A percentile compares a stretch with the other conserved stretches of the same genome.
Conservation (phyloP, 495 filamentous ascomycete species). For the Penicillium bialowiezense region DNA sequence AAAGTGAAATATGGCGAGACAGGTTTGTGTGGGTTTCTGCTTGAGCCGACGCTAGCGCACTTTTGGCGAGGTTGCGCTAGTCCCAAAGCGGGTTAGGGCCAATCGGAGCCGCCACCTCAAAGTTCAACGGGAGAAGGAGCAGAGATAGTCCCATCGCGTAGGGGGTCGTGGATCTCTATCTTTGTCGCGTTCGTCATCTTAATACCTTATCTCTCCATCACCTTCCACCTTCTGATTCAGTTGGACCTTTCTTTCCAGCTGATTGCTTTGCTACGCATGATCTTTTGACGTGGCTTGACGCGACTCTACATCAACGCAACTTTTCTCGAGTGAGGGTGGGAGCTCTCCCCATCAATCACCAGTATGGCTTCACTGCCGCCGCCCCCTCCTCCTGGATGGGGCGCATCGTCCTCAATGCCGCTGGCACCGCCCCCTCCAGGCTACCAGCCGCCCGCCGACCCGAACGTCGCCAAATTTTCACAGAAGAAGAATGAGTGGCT, state of each 20-base stretch:
- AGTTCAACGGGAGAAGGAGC: slow-evolving; percentile 30
- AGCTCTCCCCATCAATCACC: slow-evolving; percentile 27
- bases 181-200: slow-evolving; percentile 25
- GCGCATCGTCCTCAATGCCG: slow-evolving; percentile 68
- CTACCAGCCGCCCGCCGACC: slow-evolving; percentile 79
- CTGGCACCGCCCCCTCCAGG: slow-evolving; percentile 85
- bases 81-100: slow-evolving; percentile 27
- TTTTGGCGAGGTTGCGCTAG: slow-evolving; percentile 48
- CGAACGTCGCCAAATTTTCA: slow-evolving; percentile 89
- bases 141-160: slow-evolving; percentile 31
- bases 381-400: slow-evolving; percentile 76
- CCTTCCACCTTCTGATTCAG: not conserved
- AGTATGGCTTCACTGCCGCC: slow-evolving; percentile 75
- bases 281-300: slow-evolving; percentile 39
- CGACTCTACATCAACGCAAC: slow-evolving; percentile 34
- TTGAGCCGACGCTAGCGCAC: slow-evolving; percentile 43
- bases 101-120: slow-evolving; percentile 41
- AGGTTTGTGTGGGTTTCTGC: slow-evolving; percentile 53
- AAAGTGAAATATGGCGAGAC: slow-evolving; percentile 42
- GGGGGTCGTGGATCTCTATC: slow-evolving; percentile 47
- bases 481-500: slow-evolving; percentile 99
- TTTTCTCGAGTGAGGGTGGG: slow-evolving; percentile 28
- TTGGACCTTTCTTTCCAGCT: slow-evolving; percentile 2
- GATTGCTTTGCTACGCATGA: slow-evolving; percentile 18
- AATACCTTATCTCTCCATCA: slow-evolving; percentile 8